These are phyloP conservation scores for Saccharomycopsis malanga DNA, from an alignment of 805 yeast genomes.

Conservation along the genomic window DNA sequence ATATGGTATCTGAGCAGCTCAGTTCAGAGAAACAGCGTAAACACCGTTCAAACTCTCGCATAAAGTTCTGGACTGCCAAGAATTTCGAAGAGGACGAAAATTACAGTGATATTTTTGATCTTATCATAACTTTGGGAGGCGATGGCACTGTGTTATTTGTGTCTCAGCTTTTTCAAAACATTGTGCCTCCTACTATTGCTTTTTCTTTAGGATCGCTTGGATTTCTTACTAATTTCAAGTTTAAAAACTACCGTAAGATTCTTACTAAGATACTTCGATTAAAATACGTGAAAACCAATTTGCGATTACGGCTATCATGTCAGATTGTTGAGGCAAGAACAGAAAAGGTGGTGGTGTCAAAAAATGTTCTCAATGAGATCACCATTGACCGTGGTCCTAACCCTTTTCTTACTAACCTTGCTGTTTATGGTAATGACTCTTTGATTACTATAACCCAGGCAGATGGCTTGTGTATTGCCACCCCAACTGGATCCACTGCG, in stretches of 20 bases:
- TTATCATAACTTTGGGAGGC: slow-evolving; percentile 61
- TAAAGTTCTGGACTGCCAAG: slow-evolving; percentile 37
- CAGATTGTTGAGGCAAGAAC: slow-evolving; percentile 46
- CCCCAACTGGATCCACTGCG: slow-evolving; percentile 96
- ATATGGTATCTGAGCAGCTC: background rate
- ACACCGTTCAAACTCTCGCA: slow-evolving; percentile 17
- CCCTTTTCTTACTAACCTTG: slow-evolving; percentile 85
- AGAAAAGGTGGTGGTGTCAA: slow-evolving; percentile 46
- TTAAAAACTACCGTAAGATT: slow-evolving; percentile 31
- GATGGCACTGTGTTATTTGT: slow-evolving; percentile 67
- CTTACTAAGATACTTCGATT: slow-evolving; percentile 28
- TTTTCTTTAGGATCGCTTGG: slow-evolving; percentile 64
- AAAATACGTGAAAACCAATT: slow-evolving; percentile 50
- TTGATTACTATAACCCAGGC: slow-evolving; percentile 87
- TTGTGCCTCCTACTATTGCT: slow-evolving; percentile 60
- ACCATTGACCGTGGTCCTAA: slow-evolving; percentile 93
- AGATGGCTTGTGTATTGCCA: slow-evolving; percentile 86
- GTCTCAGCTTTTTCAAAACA: slow-evolving; percentile 49
- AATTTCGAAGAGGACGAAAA: slow-evolving; percentile 21
- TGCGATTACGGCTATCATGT: slow-evolving; percentile 85
- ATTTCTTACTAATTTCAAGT: slow-evolving; percentile 51
- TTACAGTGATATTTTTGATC: slow-evolving; percentile 38
- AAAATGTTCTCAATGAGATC: slow-evolving; percentile 82
- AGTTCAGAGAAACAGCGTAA: background rate
- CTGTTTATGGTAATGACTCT: slow-evolving; percentile 81